Conservation (phyloP, 2,329 filamentous ascomycete genomes). For the Penicillium sp. region DNA sequence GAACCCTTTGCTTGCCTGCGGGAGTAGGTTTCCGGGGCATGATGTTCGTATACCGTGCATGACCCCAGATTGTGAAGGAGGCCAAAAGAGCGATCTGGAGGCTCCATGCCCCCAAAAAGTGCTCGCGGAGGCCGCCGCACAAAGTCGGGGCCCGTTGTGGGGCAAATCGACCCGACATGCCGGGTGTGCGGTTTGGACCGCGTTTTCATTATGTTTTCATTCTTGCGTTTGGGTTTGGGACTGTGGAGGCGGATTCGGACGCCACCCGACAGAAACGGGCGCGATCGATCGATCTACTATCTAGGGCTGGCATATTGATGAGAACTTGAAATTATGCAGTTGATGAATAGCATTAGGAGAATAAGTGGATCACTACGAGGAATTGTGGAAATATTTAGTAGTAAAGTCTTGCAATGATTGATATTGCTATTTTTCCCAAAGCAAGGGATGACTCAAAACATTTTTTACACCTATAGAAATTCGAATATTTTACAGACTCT, state of each 20-base stretch:
- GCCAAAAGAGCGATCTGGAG: conserved; percentile 19
- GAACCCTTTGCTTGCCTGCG: conserved; percentile 29
- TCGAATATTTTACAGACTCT: conserved; percentile 16
- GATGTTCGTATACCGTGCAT: conserved; percentile 12
- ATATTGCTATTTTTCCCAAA: neutral
- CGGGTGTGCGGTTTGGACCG: conserved; percentile 10
- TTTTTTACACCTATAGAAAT: neutral
- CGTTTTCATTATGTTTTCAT: conserved; percentile 5
- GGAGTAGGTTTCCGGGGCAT: conserved; percentile 29
- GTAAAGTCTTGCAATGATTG: neutral
- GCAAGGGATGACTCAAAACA: neutral
- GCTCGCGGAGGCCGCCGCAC: conserved; percentile 13
- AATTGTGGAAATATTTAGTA: neutral
- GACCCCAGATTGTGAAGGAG: conserved; percentile 11
- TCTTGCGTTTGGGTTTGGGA: conserved; percentile 2
- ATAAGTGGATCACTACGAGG: neutral
- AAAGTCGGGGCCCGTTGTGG: conserved; percentile 14
- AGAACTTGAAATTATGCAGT: neutral
- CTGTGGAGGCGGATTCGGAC: conserved; percentile 9
- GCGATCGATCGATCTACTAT: conserved; percentile 1
- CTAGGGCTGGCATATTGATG: neutral
- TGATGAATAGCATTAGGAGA: neutral
- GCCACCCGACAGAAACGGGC: conserved; percentile 6
- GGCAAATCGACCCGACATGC: conserved; percentile 2
- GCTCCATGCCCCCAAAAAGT: conserved; percentile 19